These are phyloP conservation scores for Backusella liffmaniae DNA, from an alignment of 192 early-diverging fungal genomes.

Conservation along the genomic window DNA sequence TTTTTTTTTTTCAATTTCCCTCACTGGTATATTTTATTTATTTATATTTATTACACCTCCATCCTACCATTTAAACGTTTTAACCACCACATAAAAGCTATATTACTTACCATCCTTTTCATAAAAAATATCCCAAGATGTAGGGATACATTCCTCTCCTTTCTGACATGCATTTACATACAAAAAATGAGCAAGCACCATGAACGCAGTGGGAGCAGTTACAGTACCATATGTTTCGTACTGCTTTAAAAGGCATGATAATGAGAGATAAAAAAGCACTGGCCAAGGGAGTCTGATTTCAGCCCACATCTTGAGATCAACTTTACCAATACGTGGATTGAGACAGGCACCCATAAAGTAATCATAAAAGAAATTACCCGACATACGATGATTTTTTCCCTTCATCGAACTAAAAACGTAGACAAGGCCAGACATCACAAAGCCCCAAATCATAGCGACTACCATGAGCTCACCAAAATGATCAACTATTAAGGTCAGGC, in stretches of 20 bases:
- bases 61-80: neutral
- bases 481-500: conserved; percentile 50
- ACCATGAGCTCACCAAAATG: conserved; percentile 57
- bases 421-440: conserved; percentile 38
- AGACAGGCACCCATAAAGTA: conserved; percentile 46
- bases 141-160: conserved; percentile 52
- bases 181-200: conserved; percentile 50
- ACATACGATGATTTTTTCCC: conserved; percentile 53
- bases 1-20: neutral
- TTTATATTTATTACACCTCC: neutral
- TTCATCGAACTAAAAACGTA: conserved; percentile 34
- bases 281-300: conserved; percentile 49
- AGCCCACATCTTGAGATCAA: conserved; percentile 54
- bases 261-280: conserved; percentile 48
- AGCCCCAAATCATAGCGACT: conserved; percentile 49
- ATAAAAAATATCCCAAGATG: conserved; percentile 53
- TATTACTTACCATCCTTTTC: conserved; percentile 45
- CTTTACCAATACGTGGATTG: conserved; percentile 44
- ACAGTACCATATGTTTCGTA: conserved; percentile 42
- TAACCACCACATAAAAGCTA: neutral
- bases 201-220: conserved; percentile 39
- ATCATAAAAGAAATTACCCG: conserved; percentile 50
- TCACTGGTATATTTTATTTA: neutral
- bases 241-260: conserved; percentile 46
- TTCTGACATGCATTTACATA: conserved; percentile 51